Base-by-base conservation (phyloP, 176 grass and related monocot species). In the Hordeum marinum region DNA sequence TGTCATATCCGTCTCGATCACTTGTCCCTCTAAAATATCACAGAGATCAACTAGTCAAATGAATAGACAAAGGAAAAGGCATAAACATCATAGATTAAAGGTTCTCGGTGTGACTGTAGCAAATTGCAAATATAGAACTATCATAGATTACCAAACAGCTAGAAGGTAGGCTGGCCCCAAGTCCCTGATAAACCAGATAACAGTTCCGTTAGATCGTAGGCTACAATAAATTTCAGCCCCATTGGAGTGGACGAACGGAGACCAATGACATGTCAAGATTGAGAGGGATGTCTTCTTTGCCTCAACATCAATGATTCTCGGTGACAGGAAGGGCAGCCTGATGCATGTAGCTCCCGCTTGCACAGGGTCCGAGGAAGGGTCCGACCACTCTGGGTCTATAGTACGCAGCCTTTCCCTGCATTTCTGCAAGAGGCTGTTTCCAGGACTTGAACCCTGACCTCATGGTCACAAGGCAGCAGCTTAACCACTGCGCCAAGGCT, bases 1-100 rank as follows among this genome's bases (percentile, higher is more conserved):
- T 43, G 91, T 95, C 23, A 86, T 61, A 89, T 98, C 85, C 15
- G 96, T 98, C 75, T 92, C 81, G 75, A 95, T 95, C 83, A 98
- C 64, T 84, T 98, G 93, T 41, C 84, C 96, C 70, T 92, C 91
- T 98, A 79, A 71, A 87, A 78, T 77, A 89, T 29, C 25, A 67
- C 68, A 90, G 25, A 76, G 7, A 82, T 83, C 36, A 9, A 82
- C 6, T 41, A 43, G 65, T 90, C 34, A 66, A 73, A 86, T 37
- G 23, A 48, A 59, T 62, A 74, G 21, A 35, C 5, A 50, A 67
- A 59, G 40, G 23, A 13, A 78, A 65, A 69, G 46, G 36, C 20
- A 59, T 45, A 87, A 58, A 57, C 32, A 77, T 15, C 50, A 37
- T 25, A 36, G 27, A n/a, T 68, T 77, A 63, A 63, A 69, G 58